Evolutionary conservation across 176 grass and related monocot species (phyloP).

Genomic region (Triticum turgidum): DNA sequence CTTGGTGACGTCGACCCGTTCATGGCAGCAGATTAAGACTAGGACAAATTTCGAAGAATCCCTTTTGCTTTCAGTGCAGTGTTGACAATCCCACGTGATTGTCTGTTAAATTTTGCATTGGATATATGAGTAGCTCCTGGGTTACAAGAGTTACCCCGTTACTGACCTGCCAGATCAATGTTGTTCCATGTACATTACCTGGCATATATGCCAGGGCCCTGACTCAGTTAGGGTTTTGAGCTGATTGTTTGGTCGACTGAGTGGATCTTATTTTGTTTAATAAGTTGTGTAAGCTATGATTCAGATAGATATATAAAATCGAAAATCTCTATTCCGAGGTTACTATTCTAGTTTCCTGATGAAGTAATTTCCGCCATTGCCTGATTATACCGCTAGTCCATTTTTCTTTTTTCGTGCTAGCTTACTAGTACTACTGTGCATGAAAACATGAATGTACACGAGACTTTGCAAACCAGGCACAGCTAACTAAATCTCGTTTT

Average conservation of each 20-base stretch:
- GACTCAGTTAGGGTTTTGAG: constrained; percentile 29
- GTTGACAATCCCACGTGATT: constrained; percentile 4
- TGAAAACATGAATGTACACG: no score
- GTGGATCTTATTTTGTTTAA: constrained; percentile 32
- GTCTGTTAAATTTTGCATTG: constrained; percentile 34
- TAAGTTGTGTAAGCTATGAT: constrained; percentile 41
- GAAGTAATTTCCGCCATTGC: not conserved
- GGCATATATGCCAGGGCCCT: constrained; percentile 34
- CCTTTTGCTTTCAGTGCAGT: constrained; percentile 18
- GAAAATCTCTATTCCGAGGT: not conserved
- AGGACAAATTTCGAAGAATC: not conserved
- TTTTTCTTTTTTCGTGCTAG: not conserved
- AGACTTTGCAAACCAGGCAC: no score
- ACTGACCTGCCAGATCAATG: constrained; percentile 38
- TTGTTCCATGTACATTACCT: constrained; percentile 48
- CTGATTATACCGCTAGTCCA: not conserved
- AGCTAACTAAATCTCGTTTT: no score
- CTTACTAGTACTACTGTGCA: not conserved
- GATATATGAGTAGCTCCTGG: constrained; percentile 18
- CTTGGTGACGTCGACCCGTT: constrained; percentile 87
- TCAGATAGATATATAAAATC: constrained; percentile 42
- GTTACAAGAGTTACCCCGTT: constrained; percentile 13
- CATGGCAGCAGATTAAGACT: constrained; percentile 68
- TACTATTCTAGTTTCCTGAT: not conserved
- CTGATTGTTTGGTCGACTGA: constrained; percentile 43